phyloP scores from a whole-genome alignment of 176 grass and related monocot genomes.

The Avena insularis region DNA sequence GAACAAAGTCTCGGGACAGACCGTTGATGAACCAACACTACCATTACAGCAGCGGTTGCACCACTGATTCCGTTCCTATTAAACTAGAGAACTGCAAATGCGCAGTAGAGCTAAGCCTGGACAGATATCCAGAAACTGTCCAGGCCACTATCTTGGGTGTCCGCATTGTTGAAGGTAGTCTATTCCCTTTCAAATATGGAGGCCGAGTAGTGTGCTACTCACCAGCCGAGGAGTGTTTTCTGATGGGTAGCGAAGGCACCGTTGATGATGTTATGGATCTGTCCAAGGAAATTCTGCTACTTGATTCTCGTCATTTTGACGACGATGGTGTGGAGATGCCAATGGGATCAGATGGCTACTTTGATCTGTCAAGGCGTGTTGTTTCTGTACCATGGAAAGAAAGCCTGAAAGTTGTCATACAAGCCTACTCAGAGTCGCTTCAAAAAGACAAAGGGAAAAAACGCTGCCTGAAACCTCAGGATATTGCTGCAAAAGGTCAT shows the following conservation, averaged over 20 bases:
- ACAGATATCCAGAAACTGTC: neutral
- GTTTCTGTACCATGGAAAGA: neutral
- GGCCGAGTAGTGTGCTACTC: conserved; percentile 4
- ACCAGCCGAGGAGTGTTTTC: neutral
- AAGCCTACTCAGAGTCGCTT: neutral
- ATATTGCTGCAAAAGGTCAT: neutral
- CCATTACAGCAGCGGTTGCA: neutral
- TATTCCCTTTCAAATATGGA: neutral
- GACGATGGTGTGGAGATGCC: neutral
- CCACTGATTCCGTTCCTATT: neutral
- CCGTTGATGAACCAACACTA: neutral
- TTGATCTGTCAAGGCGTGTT: neutral
- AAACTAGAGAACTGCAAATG: neutral
- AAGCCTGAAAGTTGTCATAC: neutral
- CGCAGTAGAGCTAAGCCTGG: neutral
- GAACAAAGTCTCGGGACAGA: neutral
- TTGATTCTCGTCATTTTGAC: conserved; percentile 1
- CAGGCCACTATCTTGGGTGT: conserved; percentile 6
- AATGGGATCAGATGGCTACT: neutral
- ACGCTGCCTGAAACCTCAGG: neutral
- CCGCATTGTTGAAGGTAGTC: neutral
- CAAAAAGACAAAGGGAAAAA: neutral
- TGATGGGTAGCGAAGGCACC: neutral
- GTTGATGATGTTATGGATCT: neutral
- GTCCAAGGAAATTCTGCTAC: neutral